Conservation (phyloP, 108 stramenopile species). For the Cyclotella atomus region DNA sequence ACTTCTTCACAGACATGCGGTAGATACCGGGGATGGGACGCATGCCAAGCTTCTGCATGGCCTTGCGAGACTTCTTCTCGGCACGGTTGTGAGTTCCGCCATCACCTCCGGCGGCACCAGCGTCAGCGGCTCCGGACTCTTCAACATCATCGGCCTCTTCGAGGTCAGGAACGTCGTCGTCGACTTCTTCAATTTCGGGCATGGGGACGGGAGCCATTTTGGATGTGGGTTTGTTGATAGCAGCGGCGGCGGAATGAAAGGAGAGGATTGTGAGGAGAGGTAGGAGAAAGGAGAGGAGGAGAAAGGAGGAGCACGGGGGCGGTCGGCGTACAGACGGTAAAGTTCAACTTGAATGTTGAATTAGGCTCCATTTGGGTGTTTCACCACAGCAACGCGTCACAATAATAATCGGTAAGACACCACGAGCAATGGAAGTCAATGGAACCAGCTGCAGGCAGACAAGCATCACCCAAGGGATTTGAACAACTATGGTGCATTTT, state of each 20-base stretch:
- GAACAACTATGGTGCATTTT: too few relatives aligned
- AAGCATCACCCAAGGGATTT: too few relatives aligned
- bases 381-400: too few relatives aligned
- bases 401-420: too few relatives aligned
- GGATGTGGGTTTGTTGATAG: not conserved
- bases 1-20: conserved; percentile 98
- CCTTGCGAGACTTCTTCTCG: conserved; percentile 99
- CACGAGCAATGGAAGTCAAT: too few relatives aligned
- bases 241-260: too few relatives aligned
- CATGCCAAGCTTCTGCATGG: conserved; percentile 98
- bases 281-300: not conserved
- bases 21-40: conserved; percentile 92
- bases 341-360: not conserved
- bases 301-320: not conserved
- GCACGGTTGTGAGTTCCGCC: conserved; percentile 87
- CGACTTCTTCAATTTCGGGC: conserved; percentile 77
- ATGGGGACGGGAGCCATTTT: conserved; percentile 47
- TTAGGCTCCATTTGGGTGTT: too few relatives aligned
- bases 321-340: not conserved
- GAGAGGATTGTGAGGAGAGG: not conserved
- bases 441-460: too few relatives aligned
- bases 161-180: conserved; percentile 77
- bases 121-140: conserved; percentile 49
- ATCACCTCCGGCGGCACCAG: conserved; percentile 49
- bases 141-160: conserved; percentile 73